Percentiles rank a stretch among this genome's conserved stretches.
Conservation (phyloP, 257 asterid genomes). For the Cordia subcordata region DNA sequence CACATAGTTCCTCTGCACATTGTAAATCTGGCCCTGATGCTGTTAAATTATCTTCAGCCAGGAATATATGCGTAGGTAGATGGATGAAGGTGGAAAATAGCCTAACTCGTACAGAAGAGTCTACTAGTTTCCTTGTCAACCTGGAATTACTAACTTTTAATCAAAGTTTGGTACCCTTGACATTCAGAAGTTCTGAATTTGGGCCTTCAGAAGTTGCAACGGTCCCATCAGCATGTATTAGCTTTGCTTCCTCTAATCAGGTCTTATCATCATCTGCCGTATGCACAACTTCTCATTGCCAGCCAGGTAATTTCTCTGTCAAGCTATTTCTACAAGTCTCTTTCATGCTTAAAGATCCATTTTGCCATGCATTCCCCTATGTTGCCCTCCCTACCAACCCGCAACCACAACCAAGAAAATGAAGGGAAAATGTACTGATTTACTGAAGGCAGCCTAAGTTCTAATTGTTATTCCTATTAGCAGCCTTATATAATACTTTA, state of each 20-base stretch:
- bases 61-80: conserved; percentile 68
- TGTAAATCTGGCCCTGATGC: conserved; percentile 66
- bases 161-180: conserved; percentile 63
- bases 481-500: too few relatives aligned
- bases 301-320: conserved; percentile 52
- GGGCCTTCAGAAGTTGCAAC: conserved; percentile 27
- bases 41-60: conserved; percentile 49
- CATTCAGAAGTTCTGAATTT: conserved; percentile 17
- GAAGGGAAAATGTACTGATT: too few relatives aligned
- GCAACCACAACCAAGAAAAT: too few relatives aligned
- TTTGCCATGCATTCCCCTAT: too few relatives aligned
- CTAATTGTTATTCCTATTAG: too few relatives aligned
- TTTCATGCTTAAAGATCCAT: too few relatives aligned
- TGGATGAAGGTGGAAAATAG: conserved; percentile 67
- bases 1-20: conserved; percentile 62
- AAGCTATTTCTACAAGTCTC: background rate
- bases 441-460: too few relatives aligned
- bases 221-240: conserved; percentile 17
- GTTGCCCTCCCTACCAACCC: too few relatives aligned
- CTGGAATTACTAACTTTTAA: conserved; percentile 61
- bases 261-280: conserved; percentile 34
- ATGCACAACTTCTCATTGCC: conserved; percentile 41
- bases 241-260: conserved; percentile 22
- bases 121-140: conserved; percentile 41
- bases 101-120: conserved; percentile 35